Evolutionary conservation across 208 protist genomes (phyloP).

Genomic region (Leptomonas pyrrhocoris): DNA sequence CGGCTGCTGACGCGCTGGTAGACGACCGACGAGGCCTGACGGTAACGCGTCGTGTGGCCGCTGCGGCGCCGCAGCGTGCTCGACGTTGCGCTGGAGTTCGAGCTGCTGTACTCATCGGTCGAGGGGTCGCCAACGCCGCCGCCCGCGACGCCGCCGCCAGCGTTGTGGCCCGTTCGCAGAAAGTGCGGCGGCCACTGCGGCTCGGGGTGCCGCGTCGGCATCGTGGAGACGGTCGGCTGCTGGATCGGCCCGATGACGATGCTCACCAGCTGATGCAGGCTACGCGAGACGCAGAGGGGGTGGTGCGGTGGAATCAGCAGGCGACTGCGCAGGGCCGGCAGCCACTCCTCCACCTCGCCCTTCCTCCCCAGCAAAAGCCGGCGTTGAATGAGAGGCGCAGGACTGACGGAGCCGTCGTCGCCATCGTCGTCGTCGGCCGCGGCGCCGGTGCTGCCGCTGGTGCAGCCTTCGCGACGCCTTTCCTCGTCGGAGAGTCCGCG

Average conservation of each 20-base stretch:
- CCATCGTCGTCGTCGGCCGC: not conserved
- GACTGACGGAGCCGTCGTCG: not conserved
- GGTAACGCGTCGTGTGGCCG: conserved; percentile 14
- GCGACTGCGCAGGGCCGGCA: conserved; percentile 34
- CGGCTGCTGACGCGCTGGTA: conserved; percentile 76
- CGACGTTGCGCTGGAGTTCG: conserved; percentile 39
- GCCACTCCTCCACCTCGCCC: conserved; percentile 61
- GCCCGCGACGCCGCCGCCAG: not conserved
- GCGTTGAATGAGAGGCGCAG: conserved; percentile 46
- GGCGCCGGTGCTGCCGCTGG: not conserved
- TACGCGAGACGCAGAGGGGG: conserved; percentile 56
- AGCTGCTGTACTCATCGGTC: conserved; percentile 81
- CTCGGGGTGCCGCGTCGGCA: conserved; percentile 66
- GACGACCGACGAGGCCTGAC: conserved; percentile 51
- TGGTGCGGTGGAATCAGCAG: conserved; percentile 53
- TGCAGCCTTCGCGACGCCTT: not conserved
- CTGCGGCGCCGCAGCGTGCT: conserved; percentile 25
- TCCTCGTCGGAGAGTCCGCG: not conserved
- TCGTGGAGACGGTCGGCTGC: conserved; percentile 66
- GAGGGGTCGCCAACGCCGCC: conserved; percentile 26
- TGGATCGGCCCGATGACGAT: conserved; percentile 83
- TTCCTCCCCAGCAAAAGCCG: conserved; percentile 64
- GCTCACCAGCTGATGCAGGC: conserved; percentile 72
- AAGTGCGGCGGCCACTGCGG: conserved; percentile 87
- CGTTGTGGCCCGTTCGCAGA: conserved; percentile 25